Evolutionary conservation across 164 flowering plant genomes (phyloP), one percentile per base, ranked within the genome.

Genomic region (Liriodendron chinense): DNA sequence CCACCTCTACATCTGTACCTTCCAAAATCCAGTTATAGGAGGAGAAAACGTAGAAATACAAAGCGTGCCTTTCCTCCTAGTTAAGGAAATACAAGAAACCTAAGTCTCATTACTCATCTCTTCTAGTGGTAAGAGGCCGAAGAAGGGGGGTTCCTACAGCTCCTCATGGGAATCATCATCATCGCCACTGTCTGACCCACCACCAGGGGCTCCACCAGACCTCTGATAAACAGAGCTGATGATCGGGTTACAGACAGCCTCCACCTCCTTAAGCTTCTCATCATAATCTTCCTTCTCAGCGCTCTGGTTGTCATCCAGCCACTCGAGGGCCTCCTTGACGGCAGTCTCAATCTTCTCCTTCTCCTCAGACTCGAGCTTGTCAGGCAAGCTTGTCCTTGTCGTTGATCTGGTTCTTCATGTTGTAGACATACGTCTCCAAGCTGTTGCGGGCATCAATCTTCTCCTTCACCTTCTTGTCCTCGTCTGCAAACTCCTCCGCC

Each of bases 351-450:
- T 82, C 87, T 91, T 92, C 76, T 92, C 97, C 83, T 92, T 93
- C 87, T 91, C 95, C 12, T 89, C 94, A 0, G 90, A 78, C 77
- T 91, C 95, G 0, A 92, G 82, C 84, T 92, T 92, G 82, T 92
- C 95, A n/a, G 18, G 93, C 94, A 18, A 92, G 89, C 85, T 89
- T 91, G 84, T 92, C 97, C 79, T 92, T 89, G 87, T 92, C 97
- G 23, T 72, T 83, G 70, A 92, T 70, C 83, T 89, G 93, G 84
- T 84, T 89, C 85, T 92, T 91, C 93, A 91, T 87, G 90, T 91
- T 89, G 85, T 92, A 92, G 0, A 89, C 72, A 34, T 91, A 91
- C 3, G 93, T 91, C 84, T 92, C 97, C 69, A 91, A 82, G 81
- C 90, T 80, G 86, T 92, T 92, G 9, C 94, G 87, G 3, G 97